phyloP scores from a whole-genome alignment of 2,329 filamentous ascomycete genomes.

The Tolypocladium endophyticum region DNA sequence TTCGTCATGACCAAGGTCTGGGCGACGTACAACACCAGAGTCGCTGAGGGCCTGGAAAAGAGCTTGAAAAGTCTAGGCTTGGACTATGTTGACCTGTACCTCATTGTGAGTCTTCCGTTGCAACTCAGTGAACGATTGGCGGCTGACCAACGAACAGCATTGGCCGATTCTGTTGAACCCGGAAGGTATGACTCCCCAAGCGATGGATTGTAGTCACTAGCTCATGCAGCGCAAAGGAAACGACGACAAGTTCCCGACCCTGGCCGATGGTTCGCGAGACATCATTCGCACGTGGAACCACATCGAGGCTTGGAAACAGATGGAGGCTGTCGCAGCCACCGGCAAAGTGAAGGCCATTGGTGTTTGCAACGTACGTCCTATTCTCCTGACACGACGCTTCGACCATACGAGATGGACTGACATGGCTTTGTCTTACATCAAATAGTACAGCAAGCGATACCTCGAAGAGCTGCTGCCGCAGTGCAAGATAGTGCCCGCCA shows the following conservation, averaged over 20 bases:
- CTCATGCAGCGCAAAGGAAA: slow-evolving; percentile 35
- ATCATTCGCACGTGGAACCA: slow-evolving; percentile 60
- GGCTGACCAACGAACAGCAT: slow-evolving; percentile 36
- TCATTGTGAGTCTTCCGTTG: slow-evolving; percentile 39
- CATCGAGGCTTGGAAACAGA: slow-evolving; percentile 65
- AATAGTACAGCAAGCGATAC: slow-evolving; percentile 43
- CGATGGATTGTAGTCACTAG: not conserved
- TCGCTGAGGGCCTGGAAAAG: slow-evolving; percentile 60
- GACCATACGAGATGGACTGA: not conserved
- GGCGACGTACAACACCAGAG: slow-evolving; percentile 65
- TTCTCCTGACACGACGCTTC: too few relatives aligned
- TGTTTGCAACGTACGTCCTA: slow-evolving; percentile 39
- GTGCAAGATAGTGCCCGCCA: slow-evolving; percentile 47
- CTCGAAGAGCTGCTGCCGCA: slow-evolving; percentile 42
- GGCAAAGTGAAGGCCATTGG: slow-evolving; percentile 47
- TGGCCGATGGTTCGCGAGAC: slow-evolving; percentile 63
- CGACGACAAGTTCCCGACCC: slow-evolving; percentile 65
- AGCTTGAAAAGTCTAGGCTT: slow-evolving; percentile 63
- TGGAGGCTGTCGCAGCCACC: slow-evolving; percentile 54
- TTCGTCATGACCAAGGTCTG: slow-evolving; percentile 83
- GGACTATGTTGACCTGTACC: slow-evolving; percentile 71
- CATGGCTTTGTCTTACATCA: not conserved
- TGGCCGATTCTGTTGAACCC: slow-evolving; percentile 78
- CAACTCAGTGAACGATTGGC: not conserved
- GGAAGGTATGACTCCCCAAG: slow-evolving; percentile 37